These are phyloP conservation scores for Thielaviopsis euricoi DNA, from an alignment of 2,329 filamentous ascomycete genomes.

Conservation along the genomic window DNA sequence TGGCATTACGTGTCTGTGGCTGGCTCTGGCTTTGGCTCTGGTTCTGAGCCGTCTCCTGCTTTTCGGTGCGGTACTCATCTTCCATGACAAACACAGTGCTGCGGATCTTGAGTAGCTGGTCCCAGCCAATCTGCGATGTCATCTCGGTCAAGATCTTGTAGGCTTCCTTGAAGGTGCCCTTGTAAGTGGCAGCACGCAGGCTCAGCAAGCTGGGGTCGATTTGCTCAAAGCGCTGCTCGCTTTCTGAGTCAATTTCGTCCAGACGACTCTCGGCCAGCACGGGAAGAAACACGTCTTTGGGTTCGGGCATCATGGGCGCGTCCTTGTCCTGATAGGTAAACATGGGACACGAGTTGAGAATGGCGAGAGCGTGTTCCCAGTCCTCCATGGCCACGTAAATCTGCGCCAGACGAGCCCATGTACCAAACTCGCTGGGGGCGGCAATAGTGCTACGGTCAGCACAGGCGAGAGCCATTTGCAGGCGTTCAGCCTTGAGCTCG, in stretches of 20 bases:
- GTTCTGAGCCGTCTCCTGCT: constrained; percentile 37
- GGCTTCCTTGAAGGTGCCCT: constrained; percentile 88
- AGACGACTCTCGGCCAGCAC: constrained; percentile 76
- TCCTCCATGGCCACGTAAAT: constrained; percentile 89
- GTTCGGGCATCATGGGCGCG: constrained; percentile 83
- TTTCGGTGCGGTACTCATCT: constrained; percentile 89
- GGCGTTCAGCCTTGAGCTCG: constrained; percentile 45
- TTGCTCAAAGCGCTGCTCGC: constrained; percentile 66
- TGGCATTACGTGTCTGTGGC: constrained; percentile 51
- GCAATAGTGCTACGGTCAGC: constrained; percentile 90
- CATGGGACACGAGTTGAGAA: constrained; percentile 97
- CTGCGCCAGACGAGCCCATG: constrained; percentile 85
- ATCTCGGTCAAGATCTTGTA: constrained; percentile 91
- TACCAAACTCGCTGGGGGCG: constrained; percentile 90
- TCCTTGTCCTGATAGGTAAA: constrained; percentile 99
- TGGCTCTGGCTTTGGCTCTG: constrained; percentile 16
- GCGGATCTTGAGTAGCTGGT: constrained; percentile 81
- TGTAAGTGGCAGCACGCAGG: constrained; percentile 75
- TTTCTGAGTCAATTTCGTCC: constrained; percentile 91
- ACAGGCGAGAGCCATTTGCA: constrained; percentile 77
- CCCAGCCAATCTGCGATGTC: constrained; percentile 94
- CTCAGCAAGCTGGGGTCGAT: constrained; percentile 77
- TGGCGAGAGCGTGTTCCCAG: constrained; percentile 90
- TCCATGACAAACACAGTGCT: constrained; percentile 99
- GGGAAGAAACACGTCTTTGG: constrained; percentile 72